These are phyloP conservation scores for Suillus sp. DNA, from an alignment of 768 basidiomycete genomes.

Conservation along the genomic window DNA sequence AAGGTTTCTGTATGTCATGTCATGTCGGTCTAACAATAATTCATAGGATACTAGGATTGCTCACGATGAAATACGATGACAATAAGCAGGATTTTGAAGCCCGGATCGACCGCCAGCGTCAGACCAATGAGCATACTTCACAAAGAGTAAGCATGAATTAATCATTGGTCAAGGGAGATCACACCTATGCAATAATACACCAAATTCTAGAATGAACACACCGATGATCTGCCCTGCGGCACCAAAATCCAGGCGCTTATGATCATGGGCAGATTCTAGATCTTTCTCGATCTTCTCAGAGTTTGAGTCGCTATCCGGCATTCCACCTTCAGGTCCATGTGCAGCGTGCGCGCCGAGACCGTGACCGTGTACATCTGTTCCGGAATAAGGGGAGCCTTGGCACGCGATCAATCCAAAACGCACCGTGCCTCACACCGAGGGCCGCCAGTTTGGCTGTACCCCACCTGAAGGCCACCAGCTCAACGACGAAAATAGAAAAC, in stretches of 20 bases:
- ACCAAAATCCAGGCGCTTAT: slow-evolving; percentile 38
- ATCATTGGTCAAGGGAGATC: neutral
- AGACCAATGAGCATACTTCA: slow-evolving; percentile 81
- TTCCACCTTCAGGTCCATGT: slow-evolving; percentile 63
- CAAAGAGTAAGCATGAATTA: neutral
- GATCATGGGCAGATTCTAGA: slow-evolving; percentile 27
- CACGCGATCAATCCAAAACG: slow-evolving; percentile 15
- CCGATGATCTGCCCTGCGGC: slow-evolving; percentile 77
- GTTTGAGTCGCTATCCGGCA: slow-evolving; percentile 18
- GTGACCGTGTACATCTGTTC: slow-evolving; percentile 69
- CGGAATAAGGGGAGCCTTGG: neutral
- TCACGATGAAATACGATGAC: slow-evolving; percentile 91
- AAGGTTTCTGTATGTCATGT: slow-evolving; percentile 66
- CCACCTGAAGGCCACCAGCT: slow-evolving; percentile 85
- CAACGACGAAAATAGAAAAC: slow-evolving; percentile 81
- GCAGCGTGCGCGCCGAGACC: slow-evolving; percentile 58
- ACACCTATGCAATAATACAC: slow-evolving; percentile 83
- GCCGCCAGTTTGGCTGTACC: slow-evolving; percentile 72
- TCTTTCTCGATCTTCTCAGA: slow-evolving; percentile 28
- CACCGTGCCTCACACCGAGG: slow-evolving; percentile 66
- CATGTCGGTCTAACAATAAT: slow-evolving; percentile 8
- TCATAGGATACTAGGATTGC: slow-evolving; percentile 32
- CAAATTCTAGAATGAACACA: slow-evolving; percentile 91
- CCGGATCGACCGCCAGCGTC: slow-evolving; percentile 84
- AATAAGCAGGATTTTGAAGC: slow-evolving; percentile 85